Percentiles rank a stretch among this genome's conserved stretches.
Evolutionary conservation across 345 rosid species (phyloP).

Genomic region (Pseudoturritis turrita): DNA sequence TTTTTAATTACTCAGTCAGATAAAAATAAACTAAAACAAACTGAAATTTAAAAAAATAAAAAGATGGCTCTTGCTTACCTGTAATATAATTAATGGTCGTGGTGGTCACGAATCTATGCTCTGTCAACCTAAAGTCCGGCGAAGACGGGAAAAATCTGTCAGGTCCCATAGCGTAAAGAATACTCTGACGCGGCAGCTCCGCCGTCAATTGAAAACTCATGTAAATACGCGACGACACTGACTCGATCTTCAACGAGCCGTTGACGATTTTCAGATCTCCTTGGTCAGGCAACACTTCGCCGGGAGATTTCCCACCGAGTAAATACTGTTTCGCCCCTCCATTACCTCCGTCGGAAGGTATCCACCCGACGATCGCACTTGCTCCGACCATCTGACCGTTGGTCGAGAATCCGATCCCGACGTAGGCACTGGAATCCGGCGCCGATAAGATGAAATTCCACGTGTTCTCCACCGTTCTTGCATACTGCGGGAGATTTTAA

Average conservation of each 20-base stretch:
- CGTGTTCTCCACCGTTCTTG: slow-evolving; percentile 23
- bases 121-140: slow-evolving; percentile 36
- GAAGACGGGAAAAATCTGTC: slow-evolving; percentile 42
- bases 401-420: slow-evolving; percentile 75
- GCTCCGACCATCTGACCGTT: slow-evolving; percentile 61
- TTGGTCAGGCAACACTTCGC: slow-evolving; percentile 46
- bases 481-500: slow-evolving; percentile 40
- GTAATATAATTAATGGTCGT: slow-evolving; percentile 53
- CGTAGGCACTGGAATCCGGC: slow-evolving; percentile 37
- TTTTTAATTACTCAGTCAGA: not conserved
- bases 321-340: slow-evolving; percentile 42
- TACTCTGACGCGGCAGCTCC: slow-evolving; percentile 34
- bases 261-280: slow-evolving; percentile 43
- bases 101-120: slow-evolving; percentile 48
- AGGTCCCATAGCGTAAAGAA: slow-evolving; percentile 65
- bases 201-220: slow-evolving; percentile 59
- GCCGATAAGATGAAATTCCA: slow-evolving; percentile 88
- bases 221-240: slow-evolving; percentile 51
- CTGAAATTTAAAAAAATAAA: not conserved
- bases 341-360: slow-evolving; percentile 29
- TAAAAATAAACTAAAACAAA: not conserved
- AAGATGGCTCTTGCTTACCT: slow-evolving; percentile 37
- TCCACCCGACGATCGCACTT: slow-evolving; percentile 81
- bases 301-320: slow-evolving; percentile 38
- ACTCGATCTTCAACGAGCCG: slow-evolving; percentile 35